Conservation (phyloP, 2,329 filamentous ascomycete species). For the Rugonectria rugulosa region DNA sequence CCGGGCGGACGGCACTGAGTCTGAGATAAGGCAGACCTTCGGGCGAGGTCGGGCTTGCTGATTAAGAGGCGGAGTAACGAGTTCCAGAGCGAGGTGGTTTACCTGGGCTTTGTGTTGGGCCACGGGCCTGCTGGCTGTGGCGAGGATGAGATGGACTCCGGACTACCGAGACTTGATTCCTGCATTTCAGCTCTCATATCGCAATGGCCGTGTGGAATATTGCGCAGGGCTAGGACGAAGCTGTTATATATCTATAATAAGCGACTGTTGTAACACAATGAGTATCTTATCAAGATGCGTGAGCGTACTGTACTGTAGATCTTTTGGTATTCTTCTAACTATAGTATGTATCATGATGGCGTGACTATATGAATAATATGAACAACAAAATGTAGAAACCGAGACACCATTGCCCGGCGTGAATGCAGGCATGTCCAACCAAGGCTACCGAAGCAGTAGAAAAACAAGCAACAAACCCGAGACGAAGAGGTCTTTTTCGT, state of each 20-base stretch:
- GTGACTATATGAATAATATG: constrained; percentile 12
- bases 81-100: neutral
- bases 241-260: too few species aligned
- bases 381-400: constrained; percentile 8
- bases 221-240: too few species aligned
- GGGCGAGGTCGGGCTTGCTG: constrained; percentile 12
- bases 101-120: too few species aligned
- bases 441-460: constrained; percentile 6
- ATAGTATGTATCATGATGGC: constrained; percentile 15
- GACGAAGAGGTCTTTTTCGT: neutral
- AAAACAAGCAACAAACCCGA: constrained; percentile 9
- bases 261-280: too few species aligned
- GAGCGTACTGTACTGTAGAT: neutral
- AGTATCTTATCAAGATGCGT: too few species aligned
- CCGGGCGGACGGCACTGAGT: constrained; percentile 8
- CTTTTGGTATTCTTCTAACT: constrained; percentile 12
- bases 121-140: too few species aligned
- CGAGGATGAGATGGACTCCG: too few species aligned
- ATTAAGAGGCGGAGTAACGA: neutral
- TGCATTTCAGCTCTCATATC: too few species aligned
- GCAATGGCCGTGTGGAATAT: too few species aligned
- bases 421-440: constrained; percentile 22
- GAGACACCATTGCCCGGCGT: constrained; percentile 22
- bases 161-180: too few species aligned
- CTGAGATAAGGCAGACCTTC: constrained; percentile 13